Conservation (phyloP, 2,329 filamentous ascomycete genomes). For the Chrysoporthe deuterocubensis region DNA sequence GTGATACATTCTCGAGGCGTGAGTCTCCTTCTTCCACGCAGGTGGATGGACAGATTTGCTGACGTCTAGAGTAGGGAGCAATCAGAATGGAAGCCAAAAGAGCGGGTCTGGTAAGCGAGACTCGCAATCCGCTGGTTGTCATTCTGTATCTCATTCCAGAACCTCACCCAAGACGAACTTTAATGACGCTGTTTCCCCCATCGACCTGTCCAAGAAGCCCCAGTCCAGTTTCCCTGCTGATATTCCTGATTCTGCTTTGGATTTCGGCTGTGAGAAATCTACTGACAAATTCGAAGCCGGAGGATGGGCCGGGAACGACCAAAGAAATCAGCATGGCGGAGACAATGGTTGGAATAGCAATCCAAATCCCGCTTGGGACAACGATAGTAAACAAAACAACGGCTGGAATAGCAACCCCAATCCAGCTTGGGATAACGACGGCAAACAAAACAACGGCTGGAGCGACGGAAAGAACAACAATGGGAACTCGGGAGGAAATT, state of each 20-base stretch:
- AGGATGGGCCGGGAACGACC: constrained; percentile 1
- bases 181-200: not conserved
- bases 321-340: not conserved
- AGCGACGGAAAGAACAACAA: not conserved
- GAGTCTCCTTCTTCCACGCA: not conserved
- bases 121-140: not conserved
- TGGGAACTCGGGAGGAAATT: not conserved
- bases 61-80: constrained; percentile 11
- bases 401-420: constrained; percentile 19
- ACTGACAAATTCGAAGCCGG: constrained; percentile 4
- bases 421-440: not conserved
- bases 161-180: not conserved
- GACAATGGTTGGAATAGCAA: constrained; percentile 13
- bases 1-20: constrained; percentile 12
- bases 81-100: constrained; percentile 17
- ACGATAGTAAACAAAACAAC: not conserved
- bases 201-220: not conserved
- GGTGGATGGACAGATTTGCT: not conserved
- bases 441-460: constrained; percentile 6
- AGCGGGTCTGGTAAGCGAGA: constrained; percentile 16
- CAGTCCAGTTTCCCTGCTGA: not conserved
- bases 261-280: not conserved
- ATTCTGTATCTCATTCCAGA: not conserved
- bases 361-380: constrained; percentile 4
- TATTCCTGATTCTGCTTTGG: not conserved